These are phyloP conservation scores for Tuber borchii DNA, from an alignment of 495 filamentous ascomycete species.

Conservation along the genomic window DNA sequence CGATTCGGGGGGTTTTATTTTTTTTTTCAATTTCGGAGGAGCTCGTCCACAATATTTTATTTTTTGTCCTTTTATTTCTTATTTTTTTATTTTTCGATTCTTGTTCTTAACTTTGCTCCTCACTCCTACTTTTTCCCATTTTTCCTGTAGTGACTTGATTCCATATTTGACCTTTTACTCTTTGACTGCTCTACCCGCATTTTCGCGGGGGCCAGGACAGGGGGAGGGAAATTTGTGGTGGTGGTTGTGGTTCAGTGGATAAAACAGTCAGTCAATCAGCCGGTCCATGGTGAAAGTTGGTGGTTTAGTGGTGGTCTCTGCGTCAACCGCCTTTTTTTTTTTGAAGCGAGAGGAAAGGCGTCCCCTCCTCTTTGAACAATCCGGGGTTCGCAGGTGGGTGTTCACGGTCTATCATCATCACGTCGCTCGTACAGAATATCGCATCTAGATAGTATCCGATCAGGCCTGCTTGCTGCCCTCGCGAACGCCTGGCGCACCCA, in stretches of 20 bases:
- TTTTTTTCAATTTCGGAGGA: conserved; percentile 27
- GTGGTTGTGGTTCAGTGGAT: not conserved
- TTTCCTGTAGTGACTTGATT: not conserved
- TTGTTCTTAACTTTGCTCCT: not conserved
- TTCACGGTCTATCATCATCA: conserved; percentile 36
- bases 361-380: conserved; percentile 20
- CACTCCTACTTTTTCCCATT: not conserved
- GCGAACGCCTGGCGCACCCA: conserved; percentile 29
- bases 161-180: not conserved
- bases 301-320: not conserved
- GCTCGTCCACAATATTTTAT: too few species aligned
- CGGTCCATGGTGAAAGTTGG: not conserved
- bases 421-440: conserved; percentile 31
- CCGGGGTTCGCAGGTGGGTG: conserved; percentile 31
- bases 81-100: not conserved
- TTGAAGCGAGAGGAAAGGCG: conserved; percentile 23
- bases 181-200: not conserved
- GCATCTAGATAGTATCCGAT: conserved; percentile 35
- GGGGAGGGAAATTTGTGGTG: not conserved
- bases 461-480: conserved; percentile 31
- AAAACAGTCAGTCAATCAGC: not conserved
- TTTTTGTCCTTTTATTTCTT: not conserved
- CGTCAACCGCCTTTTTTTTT: conserved; percentile 4
- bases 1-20: conserved; percentile 22
- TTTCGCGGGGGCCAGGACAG: not conserved